Conservation (phyloP, 352 stramenopile species). For the Phytophthora pini region DNA sequence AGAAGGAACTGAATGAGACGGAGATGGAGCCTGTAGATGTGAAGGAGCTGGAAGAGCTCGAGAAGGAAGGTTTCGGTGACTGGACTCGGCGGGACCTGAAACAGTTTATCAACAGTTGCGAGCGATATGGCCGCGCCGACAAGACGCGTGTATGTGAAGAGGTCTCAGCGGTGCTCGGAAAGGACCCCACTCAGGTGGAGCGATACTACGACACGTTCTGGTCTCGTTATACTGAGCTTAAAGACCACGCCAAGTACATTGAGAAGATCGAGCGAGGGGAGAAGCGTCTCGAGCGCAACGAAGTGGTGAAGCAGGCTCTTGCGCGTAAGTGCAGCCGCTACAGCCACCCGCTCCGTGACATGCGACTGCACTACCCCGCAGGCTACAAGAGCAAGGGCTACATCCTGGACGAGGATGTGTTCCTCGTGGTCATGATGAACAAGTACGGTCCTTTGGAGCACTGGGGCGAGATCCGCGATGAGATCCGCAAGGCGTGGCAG, state of each 20-base stretch:
- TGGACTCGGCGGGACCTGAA: conserved; percentile 93
- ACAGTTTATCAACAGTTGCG: conserved; percentile 91
- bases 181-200: conserved; percentile 92
- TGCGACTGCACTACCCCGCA: conserved; percentile 89
- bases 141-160: conserved; percentile 92
- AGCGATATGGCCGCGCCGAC: conserved; percentile 95
- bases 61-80: conserved; percentile 94
- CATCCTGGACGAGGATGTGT: conserved; percentile 98
- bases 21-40: conserved; percentile 75
- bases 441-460: conserved; percentile 96
- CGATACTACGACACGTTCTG: conserved; percentile 97
- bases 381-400: conserved; percentile 95
- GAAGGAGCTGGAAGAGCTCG: conserved; percentile 73
- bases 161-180: conserved; percentile 89
- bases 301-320: conserved; percentile 96
- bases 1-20: conserved; percentile 83
- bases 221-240: conserved; percentile 93
- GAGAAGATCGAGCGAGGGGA: conserved; percentile 98
- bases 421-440: conserved; percentile 99
- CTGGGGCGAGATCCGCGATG: conserved; percentile 97
- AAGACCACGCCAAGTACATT: conserved; percentile 92
- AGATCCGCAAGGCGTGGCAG: conserved; percentile 98
- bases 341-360: conserved; percentile 91
- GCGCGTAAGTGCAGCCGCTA: conserved; percentile 96
- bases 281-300: conserved; percentile 95